Evolutionary conservation across 495 filamentous ascomycete species (phyloP), one percentile per base, ranked within the genome.

Genomic region (Podospora comata): DNA sequence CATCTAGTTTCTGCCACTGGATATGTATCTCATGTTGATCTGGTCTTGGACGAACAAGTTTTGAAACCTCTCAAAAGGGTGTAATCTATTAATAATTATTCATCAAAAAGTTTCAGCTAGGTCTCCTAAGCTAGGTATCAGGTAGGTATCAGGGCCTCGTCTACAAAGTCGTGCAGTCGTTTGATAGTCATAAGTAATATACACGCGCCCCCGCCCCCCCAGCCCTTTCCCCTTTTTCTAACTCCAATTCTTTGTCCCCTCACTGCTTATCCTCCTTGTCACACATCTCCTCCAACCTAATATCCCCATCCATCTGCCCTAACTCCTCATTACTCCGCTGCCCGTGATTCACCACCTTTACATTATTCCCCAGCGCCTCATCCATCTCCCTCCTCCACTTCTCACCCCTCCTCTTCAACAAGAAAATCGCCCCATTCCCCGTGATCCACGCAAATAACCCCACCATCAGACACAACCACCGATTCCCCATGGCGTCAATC

Each of bases 401-500:
- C 19, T 85, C 82, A 0, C 88, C 90, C 67, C 80, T 91, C 60
- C 81, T 81, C 76, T 82, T 85, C 83, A 97, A 89, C 4, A 84
- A 78, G 79, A 85, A 87, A 27, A 97, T 85, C 16, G 89, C 87
- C 11, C 78, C 65, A 32, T 79, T 82, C 0, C 82, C 82, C 66
- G 77, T 81, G 0, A 85, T 66, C 71, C 90, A 84, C 5, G 86
- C 83, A 62, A 93, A 81, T 20, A 92, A 65, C 0, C 88, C 91
- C 0, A 97, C 69, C 34, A 90, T 90, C 3, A 94, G 97, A 70
- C 93, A 92, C 48, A 97, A 71, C 93, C 93, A 97, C 0, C 94
- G 94, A 72, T 92, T 90, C 4, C 94, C 94, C 69, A 97, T 91
- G 3, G 84, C 91, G n/a, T 81, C 72, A 64, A 97, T 92, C 19